Percentiles rank a stretch among this genome's conserved stretches.
These are phyloP conservation scores for Fusarium solani-melongenae DNA, from an alignment of 2,329 filamentous ascomycete species.

Conservation along the genomic window DNA sequence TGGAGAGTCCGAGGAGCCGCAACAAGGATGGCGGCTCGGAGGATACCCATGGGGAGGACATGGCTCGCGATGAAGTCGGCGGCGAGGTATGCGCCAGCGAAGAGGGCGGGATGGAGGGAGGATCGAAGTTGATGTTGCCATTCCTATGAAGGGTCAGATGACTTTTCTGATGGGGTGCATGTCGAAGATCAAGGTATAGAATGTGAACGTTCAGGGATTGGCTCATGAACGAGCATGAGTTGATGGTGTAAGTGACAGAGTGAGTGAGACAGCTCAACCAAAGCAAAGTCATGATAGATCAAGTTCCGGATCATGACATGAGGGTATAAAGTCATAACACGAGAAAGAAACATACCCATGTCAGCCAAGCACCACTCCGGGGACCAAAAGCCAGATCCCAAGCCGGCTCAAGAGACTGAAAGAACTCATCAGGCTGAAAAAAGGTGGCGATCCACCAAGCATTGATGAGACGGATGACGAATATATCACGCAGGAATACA, in stretches of 20 bases:
- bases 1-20: slow-evolving; percentile 81
- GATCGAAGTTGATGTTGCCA: slow-evolving; percentile 90
- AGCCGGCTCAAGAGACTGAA: slow-evolving; percentile 93
- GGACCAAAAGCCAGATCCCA: slow-evolving; percentile 88
- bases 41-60: slow-evolving; percentile 64
- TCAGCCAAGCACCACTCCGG: slow-evolving; percentile 86
- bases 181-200: neutral
- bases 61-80: slow-evolving; percentile 65
- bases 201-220: neutral
- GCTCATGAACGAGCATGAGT: neutral
- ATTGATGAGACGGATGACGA: slow-evolving; percentile 83
- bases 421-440: slow-evolving; percentile 98
- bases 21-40: slow-evolving; percentile 75
- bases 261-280: neutral
- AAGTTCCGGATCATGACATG: neutral
- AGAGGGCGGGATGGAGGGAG: slow-evolving; percentile 89
- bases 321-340: neutral
- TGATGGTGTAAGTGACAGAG: slow-evolving; percentile 19
- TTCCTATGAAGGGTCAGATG: slow-evolving; percentile 70
- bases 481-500: slow-evolving; percentile 50
- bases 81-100: slow-evolving; percentile 78
- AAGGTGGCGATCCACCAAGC: slow-evolving; percentile 85
- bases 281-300: neutral
- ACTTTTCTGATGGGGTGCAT: neutral
- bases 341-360: slow-evolving; percentile 77